Evolutionary conservation across 2,329 filamentous ascomycete genomes (phyloP), one percentile per base, ranked within the genome.

Genomic region (Penicillium sclerotigenum): DNA sequence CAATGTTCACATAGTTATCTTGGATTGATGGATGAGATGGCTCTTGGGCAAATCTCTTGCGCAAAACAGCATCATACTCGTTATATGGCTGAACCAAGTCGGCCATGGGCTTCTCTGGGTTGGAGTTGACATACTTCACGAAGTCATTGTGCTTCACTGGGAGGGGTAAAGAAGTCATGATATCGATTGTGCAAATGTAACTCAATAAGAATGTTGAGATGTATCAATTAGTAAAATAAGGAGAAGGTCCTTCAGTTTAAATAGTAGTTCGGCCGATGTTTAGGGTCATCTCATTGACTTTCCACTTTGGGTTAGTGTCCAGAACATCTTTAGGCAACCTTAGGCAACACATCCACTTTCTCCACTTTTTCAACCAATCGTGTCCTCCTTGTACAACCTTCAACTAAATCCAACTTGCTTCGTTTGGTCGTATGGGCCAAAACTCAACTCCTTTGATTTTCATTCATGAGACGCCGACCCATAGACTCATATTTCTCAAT

Each of bases 21-120:
- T 63, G 55, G 3, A 70, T 51, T 20, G 65, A 63, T 13, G 66
- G 53, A 47, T 75, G 64, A 22, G 65, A 60, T n/a, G 67, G 70
- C n/a, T 74, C 64, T 54, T 76, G 74, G 6, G 74, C 75, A 57
- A 71, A 77, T 8, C 70, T 61, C 53, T 71, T 73, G 26, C 75
- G 70, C 4, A 73, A 52, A 24, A 65, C 68, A 2, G 63, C 66
- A 52, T 77, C 74, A 38, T 68, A 75, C 3, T 63, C 64, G 47
- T 73, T 74, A 64, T 70, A 77, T 1, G 74, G 74, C 24, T 63
- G 56, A 10, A 74, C 48, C 56, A 72, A 64, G 14, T 71, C 60
- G 4, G 52, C 49, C 2, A 73, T 67, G n/a, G 67, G 63, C 6
- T 52, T 65, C 5, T 67, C 52, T 4, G 63, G 59, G 11, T 69